A percentile compares a stretch with the other conserved stretches of the same genome.
phyloP scores from a whole-genome alignment of 345 rosid genomes.

The Schrenkiella parvula region DNA sequence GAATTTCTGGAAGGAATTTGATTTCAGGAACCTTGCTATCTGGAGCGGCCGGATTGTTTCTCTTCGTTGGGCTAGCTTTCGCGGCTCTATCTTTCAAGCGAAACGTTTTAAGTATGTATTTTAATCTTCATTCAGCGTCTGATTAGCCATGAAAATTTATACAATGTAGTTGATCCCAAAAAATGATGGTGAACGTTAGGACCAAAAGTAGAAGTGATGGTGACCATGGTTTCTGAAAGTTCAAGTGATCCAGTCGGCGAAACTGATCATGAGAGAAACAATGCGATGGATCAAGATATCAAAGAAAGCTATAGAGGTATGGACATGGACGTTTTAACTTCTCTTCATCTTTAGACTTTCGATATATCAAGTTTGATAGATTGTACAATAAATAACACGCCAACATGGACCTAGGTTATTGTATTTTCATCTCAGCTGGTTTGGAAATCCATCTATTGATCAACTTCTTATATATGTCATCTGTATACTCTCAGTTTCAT shows the following conservation, averaged over 20 bases:
- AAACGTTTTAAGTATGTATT: constrained; percentile 45
- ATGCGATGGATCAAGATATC: constrained; percentile 19
- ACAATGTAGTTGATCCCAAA: background rate
- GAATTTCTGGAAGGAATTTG: constrained; percentile 49
- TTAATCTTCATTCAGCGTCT: background rate
- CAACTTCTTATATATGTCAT: constrained; percentile 13
- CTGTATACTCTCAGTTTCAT: constrained; percentile 4
- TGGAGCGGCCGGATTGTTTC: constrained; percentile 60
- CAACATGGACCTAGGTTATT: background rate
- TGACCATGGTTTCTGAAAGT: constrained; percentile 35
- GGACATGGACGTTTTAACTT: constrained; percentile 25
- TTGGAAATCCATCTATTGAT: background rate
- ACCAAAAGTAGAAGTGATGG: constrained; percentile 52
- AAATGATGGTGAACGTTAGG: constrained; percentile 35
- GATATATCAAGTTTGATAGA: background rate
- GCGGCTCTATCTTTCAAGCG: constrained; percentile 57
- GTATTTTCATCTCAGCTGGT: background rate
- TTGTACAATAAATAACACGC: background rate
- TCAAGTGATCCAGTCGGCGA: constrained; percentile 28
- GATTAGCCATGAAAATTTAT: background rate
- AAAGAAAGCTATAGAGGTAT: constrained; percentile 35
- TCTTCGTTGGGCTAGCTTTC: constrained; percentile 54
- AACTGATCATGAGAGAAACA: constrained; percentile 16
- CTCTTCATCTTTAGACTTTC: background rate
- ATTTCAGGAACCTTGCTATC: constrained; percentile 61